These are phyloP conservation scores for Alloteropsis semialata DNA, from an alignment of 176 grass and related monocot genomes.

Conservation along the genomic window DNA sequence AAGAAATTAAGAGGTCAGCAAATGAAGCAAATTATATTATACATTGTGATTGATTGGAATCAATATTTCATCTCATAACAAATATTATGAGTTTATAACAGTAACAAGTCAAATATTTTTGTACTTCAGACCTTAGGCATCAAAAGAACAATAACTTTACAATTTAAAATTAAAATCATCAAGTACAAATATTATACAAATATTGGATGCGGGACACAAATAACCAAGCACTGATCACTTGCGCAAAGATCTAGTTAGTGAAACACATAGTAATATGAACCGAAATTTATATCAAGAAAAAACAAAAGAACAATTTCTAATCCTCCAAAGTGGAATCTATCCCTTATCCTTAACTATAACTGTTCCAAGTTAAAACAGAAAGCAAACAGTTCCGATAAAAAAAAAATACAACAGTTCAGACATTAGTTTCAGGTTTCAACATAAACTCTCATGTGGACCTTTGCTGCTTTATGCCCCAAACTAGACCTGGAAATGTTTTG, in stretches of 20 bases:
- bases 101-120: neutral
- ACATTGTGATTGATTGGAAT: neutral
- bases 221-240: neutral
- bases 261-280: neutral
- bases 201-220: neutral
- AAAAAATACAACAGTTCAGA: neutral
- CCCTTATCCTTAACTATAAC: neutral
- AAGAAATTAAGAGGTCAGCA: conserved; percentile 24
- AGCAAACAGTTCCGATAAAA: neutral
- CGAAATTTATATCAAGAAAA: neutral
- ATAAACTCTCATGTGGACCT: neutral
- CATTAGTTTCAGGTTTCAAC: neutral
- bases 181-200: too few relatives aligned
- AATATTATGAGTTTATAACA: neutral
- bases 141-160: neutral
- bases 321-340: neutral
- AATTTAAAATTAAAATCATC: neutral
- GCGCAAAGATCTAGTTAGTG: neutral
- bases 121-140: neutral
- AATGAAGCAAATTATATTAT: conserved; percentile 2
- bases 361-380: neutral
- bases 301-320: neutral
- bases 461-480: neutral
- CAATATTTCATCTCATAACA: conserved; percentile 2
- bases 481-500: neutral